Evolutionary conservation across 441 rosid genomes (phyloP), one percentile per base, ranked within the genome.

Genomic region (Populus tomentosa): DNA sequence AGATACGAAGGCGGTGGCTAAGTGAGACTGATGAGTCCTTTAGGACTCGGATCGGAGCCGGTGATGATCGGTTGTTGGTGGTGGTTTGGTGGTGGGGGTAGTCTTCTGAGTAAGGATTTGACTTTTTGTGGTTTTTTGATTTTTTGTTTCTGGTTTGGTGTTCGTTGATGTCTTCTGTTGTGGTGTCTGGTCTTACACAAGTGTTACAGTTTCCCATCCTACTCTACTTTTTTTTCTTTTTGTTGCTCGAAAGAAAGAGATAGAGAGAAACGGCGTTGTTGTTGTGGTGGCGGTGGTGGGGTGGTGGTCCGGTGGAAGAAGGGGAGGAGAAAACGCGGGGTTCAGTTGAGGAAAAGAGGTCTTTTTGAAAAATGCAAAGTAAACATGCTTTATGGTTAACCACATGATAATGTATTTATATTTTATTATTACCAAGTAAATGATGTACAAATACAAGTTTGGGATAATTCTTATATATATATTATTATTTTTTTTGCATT

Each of bases 201-300:
- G 86, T 88, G 92, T 88, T 90, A 78, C 99, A 95, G 90, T 95
- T 95, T 36, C 99, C 99, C 98, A 94, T 94, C 46, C 5, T 26
- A 21, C 21, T 64, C 32, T 36, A 11, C 40, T 30, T 26, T 14
- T 63, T 18, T 28, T 28, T 28, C 13, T 38, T 59, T 56, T 30
- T 9, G 11, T 61, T 13, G 21, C 59, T 26, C 59, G 11, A n/a
- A n/a, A 23, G 23, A 20, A n/a, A 4, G 26, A n/a, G 20, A 56
- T 14, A 9, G 20, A 35, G 10, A 63, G 69, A 70, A 53, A 69
- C 61, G 67, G 59, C 5, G 66, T 67, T 75, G 42, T 63, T 8
- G 46, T 67, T 16, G 36, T 28, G 73, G 78, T 1, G 75, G 72
- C 32, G 78, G 35, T 13, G 36, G 33, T 26, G 67, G 23, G 7